Base-by-base conservation (phyloP, 2,329 filamentous ascomycete species). In the Orbilia brochopaga region DNA sequence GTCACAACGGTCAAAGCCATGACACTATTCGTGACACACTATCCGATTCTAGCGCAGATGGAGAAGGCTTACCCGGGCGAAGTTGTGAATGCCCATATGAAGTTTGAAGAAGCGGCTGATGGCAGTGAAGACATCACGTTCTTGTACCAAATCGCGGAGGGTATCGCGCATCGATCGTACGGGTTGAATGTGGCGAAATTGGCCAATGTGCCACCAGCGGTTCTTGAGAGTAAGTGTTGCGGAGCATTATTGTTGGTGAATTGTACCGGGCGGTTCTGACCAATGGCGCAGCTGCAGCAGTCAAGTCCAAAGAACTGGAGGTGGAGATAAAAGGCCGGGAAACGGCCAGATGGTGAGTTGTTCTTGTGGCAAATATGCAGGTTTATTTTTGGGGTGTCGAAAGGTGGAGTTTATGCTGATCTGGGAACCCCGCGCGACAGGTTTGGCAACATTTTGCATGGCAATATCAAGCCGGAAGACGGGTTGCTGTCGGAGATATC, bases 21-120 rank as follows among this genome's bases (percentile, higher is more conserved):
- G 52, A 96, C 91, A 4, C 83, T 99, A 46, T 99, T 99, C 82
- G 96, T 99, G 79, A 99, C 94, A 2, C 94, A 99, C 81, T 99
- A 99, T 79, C 94, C 99, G 81, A 88, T 88, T 74, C 85, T 99
- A 0, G 86, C 87, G 8, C 84, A 96, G 74, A 88, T 88, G 8
- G 85, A 87, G 24, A 87, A 86, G 1, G 89, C 95, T 67, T 82
- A 83, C 13, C 79, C 83, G 5, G 83, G 84, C 0, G 88, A 86
- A 76, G 78, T 97, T 75, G 87, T 84, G 76, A 97, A 97, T 79
- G 90, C 97, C 52, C 94, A 99, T 79, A 97, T 99, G 93, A 86
- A 86, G 57, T 99, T 99, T 80, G 87, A 85, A 2, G 85, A 86
- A 77, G 79, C 79, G 0, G 79, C 77, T 0, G 79, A 82, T 58